Evolutionary conservation across 2,329 filamentous ascomycete species (phyloP).

Genomic region (Arachnopeziza araneosa): DNA sequence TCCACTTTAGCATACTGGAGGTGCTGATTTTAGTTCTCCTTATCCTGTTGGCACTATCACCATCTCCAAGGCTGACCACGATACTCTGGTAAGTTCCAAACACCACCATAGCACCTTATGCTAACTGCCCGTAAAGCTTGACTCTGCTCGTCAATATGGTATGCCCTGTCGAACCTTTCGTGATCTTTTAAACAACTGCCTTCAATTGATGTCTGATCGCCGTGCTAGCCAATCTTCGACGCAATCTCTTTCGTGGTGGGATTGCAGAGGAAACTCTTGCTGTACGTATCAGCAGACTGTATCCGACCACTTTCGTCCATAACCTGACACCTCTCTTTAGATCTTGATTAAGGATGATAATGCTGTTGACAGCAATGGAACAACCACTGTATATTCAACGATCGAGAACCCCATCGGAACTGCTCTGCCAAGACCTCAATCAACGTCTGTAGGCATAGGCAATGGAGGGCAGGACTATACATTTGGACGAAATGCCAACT

Average conservation of each 20-base stretch:
- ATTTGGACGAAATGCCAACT: slow-evolving; percentile 21
- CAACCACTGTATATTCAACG: slow-evolving; percentile 9
- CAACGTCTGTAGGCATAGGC: slow-evolving; percentile 11
- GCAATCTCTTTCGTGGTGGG: slow-evolving; percentile 46
- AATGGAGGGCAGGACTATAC: slow-evolving; percentile 20
- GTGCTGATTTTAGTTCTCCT: slow-evolving; percentile 32
- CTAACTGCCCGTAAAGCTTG: slow-evolving; percentile 18
- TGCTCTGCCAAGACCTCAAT: slow-evolving; percentile 9
- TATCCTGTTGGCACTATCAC: slow-evolving; percentile 38
- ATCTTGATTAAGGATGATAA: slow-evolving; percentile 23
- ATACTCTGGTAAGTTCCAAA: slow-evolving; percentile 44
- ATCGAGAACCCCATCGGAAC: slow-evolving; percentile 12
- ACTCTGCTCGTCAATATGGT: slow-evolving; percentile 49
- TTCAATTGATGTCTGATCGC: slow-evolving; percentile 11
- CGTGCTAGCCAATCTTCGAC: slow-evolving; percentile 33
- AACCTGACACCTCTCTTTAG: slow-evolving; percentile 18
- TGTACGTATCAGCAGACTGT: slow-evolving; percentile 13
- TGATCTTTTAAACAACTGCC: not conserved
- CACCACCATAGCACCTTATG: not conserved
- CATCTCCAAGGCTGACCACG: slow-evolving; percentile 57
- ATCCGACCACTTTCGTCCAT: not conserved
- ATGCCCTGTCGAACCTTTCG: slow-evolving; percentile 22
- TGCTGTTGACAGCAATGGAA: slow-evolving; percentile 12
- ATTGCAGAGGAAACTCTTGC: slow-evolving; percentile 41
- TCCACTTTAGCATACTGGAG: slow-evolving; percentile 35